Evolutionary conservation across 148 eudicot genomes (phyloP).

Genomic region (Rhododendron kiyosumense): DNA sequence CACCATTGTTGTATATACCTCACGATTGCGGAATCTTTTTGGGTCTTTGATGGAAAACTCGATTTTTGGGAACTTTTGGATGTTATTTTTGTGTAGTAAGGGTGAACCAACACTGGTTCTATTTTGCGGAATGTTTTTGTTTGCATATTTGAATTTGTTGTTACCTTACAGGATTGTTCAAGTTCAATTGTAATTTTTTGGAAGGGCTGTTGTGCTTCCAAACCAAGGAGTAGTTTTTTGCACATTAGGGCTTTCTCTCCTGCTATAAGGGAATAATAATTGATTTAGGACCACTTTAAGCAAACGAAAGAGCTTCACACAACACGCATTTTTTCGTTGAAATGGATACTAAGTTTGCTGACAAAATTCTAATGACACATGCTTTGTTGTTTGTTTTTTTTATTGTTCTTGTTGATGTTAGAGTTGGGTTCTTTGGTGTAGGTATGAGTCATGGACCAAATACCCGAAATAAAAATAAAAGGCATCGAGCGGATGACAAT

Average conservation of each 20-base stretch:
- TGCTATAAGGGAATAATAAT: neutral
- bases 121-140: too few relatives aligned
- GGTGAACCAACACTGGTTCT: too few relatives aligned
- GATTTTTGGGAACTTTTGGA: too few relatives aligned
- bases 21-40: too few relatives aligned
- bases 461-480: constrained; percentile 79
- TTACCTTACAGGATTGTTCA: too few relatives aligned
- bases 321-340: neutral
- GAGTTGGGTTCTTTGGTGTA: neutral
- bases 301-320: neutral
- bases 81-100: too few relatives aligned
- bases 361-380: neutral
- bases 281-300: neutral
- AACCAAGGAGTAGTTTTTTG: too few relatives aligned
- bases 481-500: constrained; percentile 62
- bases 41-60: too few relatives aligned
- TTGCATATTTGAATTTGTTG: too few relatives aligned
- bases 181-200: too few relatives aligned
- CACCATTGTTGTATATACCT: too few relatives aligned
- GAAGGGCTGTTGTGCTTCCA: too few relatives aligned
- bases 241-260: neutral
- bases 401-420: neutral
- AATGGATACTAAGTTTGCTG: neutral
- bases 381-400: neutral
- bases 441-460: constrained; percentile 46